Conservation (phyloP, 768 basidiomycete species). For the Russula sp. region DNA sequence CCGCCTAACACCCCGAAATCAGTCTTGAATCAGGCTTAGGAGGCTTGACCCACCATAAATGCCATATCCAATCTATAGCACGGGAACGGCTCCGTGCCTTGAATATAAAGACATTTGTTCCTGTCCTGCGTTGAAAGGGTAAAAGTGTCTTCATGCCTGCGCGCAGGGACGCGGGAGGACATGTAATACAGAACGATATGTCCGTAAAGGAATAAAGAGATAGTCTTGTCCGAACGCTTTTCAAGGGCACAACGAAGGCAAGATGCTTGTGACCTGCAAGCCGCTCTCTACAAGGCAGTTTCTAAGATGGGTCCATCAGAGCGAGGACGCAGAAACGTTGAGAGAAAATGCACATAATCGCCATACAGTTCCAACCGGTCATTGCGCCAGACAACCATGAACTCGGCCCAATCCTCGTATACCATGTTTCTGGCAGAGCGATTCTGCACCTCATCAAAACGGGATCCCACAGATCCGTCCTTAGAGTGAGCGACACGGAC, state of each 20-base stretch:
- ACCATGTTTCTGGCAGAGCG: constrained; percentile 55
- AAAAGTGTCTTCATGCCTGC: constrained; percentile 39
- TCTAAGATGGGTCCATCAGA: constrained; percentile 34
- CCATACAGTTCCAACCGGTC: constrained; percentile 77
- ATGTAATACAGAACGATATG: constrained; percentile 72
- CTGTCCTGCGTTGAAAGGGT: constrained; percentile 49
- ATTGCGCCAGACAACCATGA: constrained; percentile 78
- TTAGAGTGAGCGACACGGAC: constrained; percentile 67
- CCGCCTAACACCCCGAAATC: constrained; percentile 42
- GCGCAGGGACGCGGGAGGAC: constrained; percentile 47
- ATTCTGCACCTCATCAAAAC: constrained; percentile 65
- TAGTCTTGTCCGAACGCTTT: constrained; percentile 54
- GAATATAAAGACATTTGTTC: constrained; percentile 84
- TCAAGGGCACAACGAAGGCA: constrained; percentile 70
- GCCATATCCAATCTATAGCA: constrained; percentile 87
- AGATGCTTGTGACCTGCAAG: constrained; percentile 69
- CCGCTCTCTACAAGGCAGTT: constrained; percentile 61
- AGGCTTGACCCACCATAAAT: constrained; percentile 52
- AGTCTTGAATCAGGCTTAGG: neutral
- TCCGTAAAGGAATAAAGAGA: constrained; percentile 87
- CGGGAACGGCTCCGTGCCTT: constrained; percentile 73
- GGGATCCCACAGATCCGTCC: constrained; percentile 40
- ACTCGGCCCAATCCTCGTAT: constrained; percentile 72
- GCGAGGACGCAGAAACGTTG: neutral
- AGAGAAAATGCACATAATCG: constrained; percentile 57